Base-by-base conservation (phyloP, 1,139 yeast genomes). In the Ogataea hybrid region DNA sequence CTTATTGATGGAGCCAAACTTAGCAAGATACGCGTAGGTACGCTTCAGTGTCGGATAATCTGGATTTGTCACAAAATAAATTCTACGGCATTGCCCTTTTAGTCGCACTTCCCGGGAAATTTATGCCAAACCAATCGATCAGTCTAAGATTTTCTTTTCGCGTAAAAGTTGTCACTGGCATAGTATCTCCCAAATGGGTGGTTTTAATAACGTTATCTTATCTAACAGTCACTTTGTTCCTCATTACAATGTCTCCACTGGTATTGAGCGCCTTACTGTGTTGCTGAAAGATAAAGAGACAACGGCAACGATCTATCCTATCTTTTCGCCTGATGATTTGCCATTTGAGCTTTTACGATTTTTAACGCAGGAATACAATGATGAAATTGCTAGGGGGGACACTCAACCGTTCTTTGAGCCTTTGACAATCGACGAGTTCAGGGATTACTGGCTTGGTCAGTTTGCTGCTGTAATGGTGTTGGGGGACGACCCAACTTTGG, bases 311-410 rank as follows among this genome's bases (percentile, higher is more conserved):
- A 82, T 90, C 47, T 88, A 88, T 58, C 97, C 98, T 3, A 77
- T 92, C 15, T 77, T 80, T 51, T 73, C 79, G 20, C 71, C 81
- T 0, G 77, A 73, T 20, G 61, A 65, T 35, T 68, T 92, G 12
- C 97, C 97, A 0, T 77, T 77, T 3, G 94, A 89, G 0, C 69
- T 92, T 20, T 63, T 88, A 37, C 84, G 85, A 17, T 89, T 90
- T 58, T 62, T 92, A 31, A 81, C 94, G 52, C 97, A 89, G 58
- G 97, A 92, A 67, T 84, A 86, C 65, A 92, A 92, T 61, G 84
- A 85, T 81, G 98, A 92, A 61, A 80, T 92, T 28, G 92, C 84
- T 48, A 72, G 88, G 34, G 97, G 97, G 21, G 94, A 86, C 48
- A 84, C 96, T 5, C 80, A 79, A 57, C 90, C 97, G 2, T 84